A percentile compares a stretch with the other conserved stretches of the same genome.
Evolutionary conservation across 2,329 filamentous ascomycete species (phyloP).

Genomic region (Zarea fungicola): DNA sequence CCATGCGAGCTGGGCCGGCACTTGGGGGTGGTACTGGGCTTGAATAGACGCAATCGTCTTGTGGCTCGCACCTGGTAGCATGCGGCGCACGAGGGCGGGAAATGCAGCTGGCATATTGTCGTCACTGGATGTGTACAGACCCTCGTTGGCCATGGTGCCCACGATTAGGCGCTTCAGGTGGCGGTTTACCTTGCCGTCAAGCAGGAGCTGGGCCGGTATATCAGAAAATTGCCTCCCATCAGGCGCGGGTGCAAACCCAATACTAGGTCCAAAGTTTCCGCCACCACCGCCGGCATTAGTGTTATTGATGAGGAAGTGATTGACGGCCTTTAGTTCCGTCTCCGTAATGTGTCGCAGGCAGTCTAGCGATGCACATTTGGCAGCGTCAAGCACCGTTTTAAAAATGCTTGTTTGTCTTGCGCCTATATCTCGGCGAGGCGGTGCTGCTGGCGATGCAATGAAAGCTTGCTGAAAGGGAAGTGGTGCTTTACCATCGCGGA

Average conservation of each 20-base stretch:
- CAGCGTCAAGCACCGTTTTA: conserved; percentile 10
- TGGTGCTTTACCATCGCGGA: conserved; percentile 28
- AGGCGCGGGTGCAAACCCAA: conserved; percentile 17
- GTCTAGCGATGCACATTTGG: conserved; percentile 10
- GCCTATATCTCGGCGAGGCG: conserved; percentile 13
- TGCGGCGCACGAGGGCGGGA: conserved; percentile 13
- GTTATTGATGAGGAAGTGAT: conserved; percentile 17
- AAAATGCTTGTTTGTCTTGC: conserved; percentile 13
- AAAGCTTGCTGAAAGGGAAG: conserved; percentile 32
- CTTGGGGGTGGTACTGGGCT: conserved; percentile 10
- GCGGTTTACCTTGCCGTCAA: conserved; percentile 7
- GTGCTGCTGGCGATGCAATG: conserved; percentile 13
- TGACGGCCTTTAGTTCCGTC: conserved; percentile 10
- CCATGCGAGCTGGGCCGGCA: conserved; percentile 17
- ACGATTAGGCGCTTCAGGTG: conserved; percentile 14
- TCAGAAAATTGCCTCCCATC: conserved; percentile 18
- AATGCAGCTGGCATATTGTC: conserved; percentile 14
- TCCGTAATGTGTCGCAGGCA: conserved; percentile 15
- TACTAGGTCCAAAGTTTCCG: conserved; percentile 17
- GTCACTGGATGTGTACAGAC: conserved; percentile 14
- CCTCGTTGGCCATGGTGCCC: conserved; percentile 16
- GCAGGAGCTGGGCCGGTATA: conserved; percentile 12
- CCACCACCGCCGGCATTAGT: conserved; percentile 15
- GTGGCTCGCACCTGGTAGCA: conserved; percentile 14
- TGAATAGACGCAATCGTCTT: conserved; percentile 12